Evolutionary conservation across 108 stramenopile species (phyloP), one percentile per base, ranked within the genome.

Genomic region (Mediolabrus comicus): DNA sequence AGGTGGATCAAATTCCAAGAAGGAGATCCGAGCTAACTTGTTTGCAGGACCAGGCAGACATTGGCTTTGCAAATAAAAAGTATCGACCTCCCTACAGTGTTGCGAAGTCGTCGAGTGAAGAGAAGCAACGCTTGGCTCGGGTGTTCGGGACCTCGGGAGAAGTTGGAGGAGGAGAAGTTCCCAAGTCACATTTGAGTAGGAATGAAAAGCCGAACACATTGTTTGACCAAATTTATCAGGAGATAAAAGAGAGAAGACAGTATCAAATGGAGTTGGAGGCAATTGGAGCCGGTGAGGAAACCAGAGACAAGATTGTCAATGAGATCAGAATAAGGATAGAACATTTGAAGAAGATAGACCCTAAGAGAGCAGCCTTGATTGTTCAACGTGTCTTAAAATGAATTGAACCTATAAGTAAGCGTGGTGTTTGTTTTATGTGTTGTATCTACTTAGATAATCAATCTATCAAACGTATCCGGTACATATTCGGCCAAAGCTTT

Each of bases 401-500:
- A 17, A 17, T 2, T 38, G 36, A 38, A 13, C 36, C 36, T n/a
- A n/a, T n/a, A n/a, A n/a, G n/a, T n/a, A n/a, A n/a, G n/a, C n/a
- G n/a, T n/a, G n/a, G n/a, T n/a, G n/a, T n/a, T n/a, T n/a, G n/a
- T n/a, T n/a, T n/a, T n/a, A n/a, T n/a, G n/a, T n/a, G n/a, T n/a
- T n/a, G n/a, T n/a, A n/a, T n/a, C n/a, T n/a, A n/a, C n/a, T n/a
- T n/a, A n/a, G n/a, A n/a, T n/a, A 22, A 53, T 41, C 43, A 46
- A 46, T 46, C 62, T 5, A 63, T 68, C 59, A 92, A 78, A 39
- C 82, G 59, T 38, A 94, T 79, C 22, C 81, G 66, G 70, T 85
- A 94, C 77, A 94, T 72, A 9, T 64, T 62, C 2, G 84, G 83
- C 92, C 92, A 94, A 22, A 58, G 56, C 56, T 94, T 94, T 3